phyloP scores from a whole-genome alignment of 768 basidiomycete species.

The Cystobasidium tubakii region DNA sequence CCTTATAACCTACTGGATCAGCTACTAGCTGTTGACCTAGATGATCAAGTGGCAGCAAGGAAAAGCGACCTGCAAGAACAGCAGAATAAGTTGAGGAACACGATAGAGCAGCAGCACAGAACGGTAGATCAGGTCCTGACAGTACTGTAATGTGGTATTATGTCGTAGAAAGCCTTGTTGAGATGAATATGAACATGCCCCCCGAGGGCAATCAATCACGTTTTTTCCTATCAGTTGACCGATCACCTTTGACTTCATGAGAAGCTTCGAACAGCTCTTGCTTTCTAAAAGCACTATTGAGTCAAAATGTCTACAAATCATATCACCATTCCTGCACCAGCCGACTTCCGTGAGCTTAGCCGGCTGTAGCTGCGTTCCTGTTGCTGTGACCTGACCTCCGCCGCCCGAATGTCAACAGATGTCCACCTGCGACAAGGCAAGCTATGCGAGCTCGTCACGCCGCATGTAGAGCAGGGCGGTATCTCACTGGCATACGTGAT shows the following conservation, averaged over 20 bases:
- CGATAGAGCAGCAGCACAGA: constrained; percentile 13
- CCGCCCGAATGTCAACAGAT: constrained; percentile 81
- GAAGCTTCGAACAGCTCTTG: not conserved
- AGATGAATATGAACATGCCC: not conserved
- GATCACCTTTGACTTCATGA: not conserved
- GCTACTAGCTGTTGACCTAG: constrained; percentile 54
- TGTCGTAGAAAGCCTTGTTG: not conserved
- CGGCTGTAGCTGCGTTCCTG: not conserved
- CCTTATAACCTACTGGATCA: constrained; percentile 80
- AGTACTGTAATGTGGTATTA: not conserved
- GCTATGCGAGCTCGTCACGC: constrained; percentile 73
- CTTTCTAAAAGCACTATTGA: not conserved
- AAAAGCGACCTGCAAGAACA: not conserved
- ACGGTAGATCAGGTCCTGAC: constrained; percentile 5
- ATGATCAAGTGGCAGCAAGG: constrained; percentile 3
- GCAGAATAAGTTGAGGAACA: constrained; percentile 28
- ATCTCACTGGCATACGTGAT: constrained; percentile 92
- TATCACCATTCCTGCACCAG: constrained; percentile 26
- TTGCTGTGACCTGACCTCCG: constrained; percentile 30
- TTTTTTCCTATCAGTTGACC: not conserved
- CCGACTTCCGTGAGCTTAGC: constrained; percentile 33
- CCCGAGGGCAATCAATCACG: not conserved
- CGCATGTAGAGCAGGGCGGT: constrained; percentile 83
- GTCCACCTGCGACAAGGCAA: constrained; percentile 89
- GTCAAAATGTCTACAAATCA: not conserved